A percentile compares a stretch with the other conserved stretches of the same genome.
These are phyloP conservation scores for Pugionium cornutum DNA, from an alignment of 345 rosid genomes.

Conservation along the genomic window DNA sequence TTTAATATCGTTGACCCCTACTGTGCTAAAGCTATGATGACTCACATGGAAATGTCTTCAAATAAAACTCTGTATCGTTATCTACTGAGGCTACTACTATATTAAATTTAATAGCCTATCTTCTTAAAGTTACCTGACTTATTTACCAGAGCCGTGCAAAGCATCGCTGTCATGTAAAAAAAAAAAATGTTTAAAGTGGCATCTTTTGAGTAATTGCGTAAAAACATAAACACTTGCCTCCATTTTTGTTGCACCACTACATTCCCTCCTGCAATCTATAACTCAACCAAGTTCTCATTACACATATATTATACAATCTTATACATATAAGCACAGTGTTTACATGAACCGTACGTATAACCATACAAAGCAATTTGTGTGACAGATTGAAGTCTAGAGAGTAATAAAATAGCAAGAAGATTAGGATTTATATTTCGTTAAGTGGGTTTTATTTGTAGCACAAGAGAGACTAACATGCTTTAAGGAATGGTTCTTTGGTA, in stretches of 20 bases:
- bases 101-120: constrained; percentile 30
- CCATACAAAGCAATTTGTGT: constrained; percentile 3
- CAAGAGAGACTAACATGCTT: constrained; percentile 30
- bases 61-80: constrained; percentile 24
- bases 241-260: neutral
- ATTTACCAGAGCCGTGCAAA: constrained; percentile 29
- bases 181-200: constrained; percentile 21
- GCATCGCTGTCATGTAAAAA: constrained; percentile 36
- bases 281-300: neutral
- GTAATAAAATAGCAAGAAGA: neutral
- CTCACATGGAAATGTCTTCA: constrained; percentile 43
- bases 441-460: neutral
- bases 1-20: constrained; percentile 31
- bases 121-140: constrained; percentile 8
- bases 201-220: constrained; percentile 12
- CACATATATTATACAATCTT: neutral
- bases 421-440: constrained; percentile 9
- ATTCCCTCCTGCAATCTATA: neutral
- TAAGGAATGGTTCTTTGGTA: constrained; percentile 82
- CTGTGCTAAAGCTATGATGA: constrained; percentile 19
- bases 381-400: constrained; percentile 9
- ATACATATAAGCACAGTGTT: neutral
- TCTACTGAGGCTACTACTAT: constrained; percentile 21
- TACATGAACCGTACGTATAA: neutral
- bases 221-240: neutral